Percentiles rank a stretch among this genome's conserved stretches.
Evolutionary conservation across 2,329 filamentous ascomycete species (phyloP).

Genomic region (Cladosporium cucumerinum): DNA sequence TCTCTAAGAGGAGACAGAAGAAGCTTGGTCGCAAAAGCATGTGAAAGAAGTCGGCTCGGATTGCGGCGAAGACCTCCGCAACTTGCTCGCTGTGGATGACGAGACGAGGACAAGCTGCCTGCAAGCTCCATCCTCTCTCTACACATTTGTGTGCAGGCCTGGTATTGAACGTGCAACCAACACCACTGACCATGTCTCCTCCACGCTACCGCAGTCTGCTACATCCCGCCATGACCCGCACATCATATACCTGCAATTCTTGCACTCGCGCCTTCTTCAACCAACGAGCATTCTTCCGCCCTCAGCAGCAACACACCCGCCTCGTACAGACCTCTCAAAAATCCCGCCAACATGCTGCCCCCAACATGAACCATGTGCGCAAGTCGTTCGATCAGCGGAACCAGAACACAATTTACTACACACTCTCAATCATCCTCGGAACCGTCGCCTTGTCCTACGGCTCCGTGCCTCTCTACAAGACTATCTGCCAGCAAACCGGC

Average conservation of each 20-base stretch:
- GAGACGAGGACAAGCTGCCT: background rate
- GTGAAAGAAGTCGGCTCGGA: conserved; percentile 17
- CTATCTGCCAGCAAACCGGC: conserved; percentile 82
- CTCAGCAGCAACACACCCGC: conserved; percentile 11
- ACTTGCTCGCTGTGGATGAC: conserved; percentile 10
- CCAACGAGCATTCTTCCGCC: conserved; percentile 13
- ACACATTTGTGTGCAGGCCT: background rate
- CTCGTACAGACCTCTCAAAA: conserved; percentile 13
- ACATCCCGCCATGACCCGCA: conserved; percentile 24
- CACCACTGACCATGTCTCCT: conserved; percentile 27
- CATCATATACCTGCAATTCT: conserved; percentile 11
- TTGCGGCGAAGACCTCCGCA: conserved; percentile 24
- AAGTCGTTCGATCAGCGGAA: conserved; percentile 31
- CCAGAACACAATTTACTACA: conserved; percentile 71
- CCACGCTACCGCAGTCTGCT: conserved; percentile 30
- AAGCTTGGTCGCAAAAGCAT: background rate
- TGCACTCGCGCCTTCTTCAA: conserved; percentile 7
- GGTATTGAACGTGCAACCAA: too few relatives aligned
- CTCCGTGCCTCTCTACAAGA: conserved; percentile 83
- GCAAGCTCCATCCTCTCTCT: background rate
- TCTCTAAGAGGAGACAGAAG: too few relatives aligned
- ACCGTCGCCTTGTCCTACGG: conserved; percentile 79
- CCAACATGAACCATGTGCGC: conserved; percentile 60
- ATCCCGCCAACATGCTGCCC: conserved; percentile 28
- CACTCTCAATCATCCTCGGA: conserved; percentile 71